Conservation (phyloP, 768 basidiomycete species). For the Panus rudis region DNA sequence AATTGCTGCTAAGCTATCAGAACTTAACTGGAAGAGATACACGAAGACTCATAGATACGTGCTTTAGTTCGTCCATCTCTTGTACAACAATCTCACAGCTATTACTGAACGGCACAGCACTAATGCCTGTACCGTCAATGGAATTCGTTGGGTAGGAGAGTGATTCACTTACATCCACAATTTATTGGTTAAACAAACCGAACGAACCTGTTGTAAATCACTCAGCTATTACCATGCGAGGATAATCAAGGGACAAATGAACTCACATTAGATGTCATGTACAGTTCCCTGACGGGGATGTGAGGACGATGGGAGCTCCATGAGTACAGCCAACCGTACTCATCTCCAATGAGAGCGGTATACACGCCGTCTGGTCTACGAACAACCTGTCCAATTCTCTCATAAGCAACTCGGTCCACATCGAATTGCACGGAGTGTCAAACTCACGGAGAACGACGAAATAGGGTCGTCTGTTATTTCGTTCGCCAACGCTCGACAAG, state of each 20-base stretch:
- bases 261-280: conserved; percentile 5
- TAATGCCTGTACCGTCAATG: conserved; percentile 15
- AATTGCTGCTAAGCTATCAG: conserved; percentile 15
- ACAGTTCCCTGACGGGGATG: conserved; percentile 3
- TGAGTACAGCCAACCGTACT: conserved; percentile 8
- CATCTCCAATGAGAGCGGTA: conserved; percentile 4
- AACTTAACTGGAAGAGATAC: conserved; percentile 6
- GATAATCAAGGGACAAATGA: not conserved
- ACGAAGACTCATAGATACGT: conserved; percentile 7
- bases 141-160: not conserved
- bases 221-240: not conserved
- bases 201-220: conserved; percentile 1
- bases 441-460: not conserved
- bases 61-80: conserved; percentile 27
- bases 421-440: too few species aligned
- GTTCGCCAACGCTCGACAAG: conserved; percentile 1
- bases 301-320: not conserved
- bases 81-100: conserved; percentile 43
- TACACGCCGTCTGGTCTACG: not conserved
- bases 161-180: conserved; percentile 6
- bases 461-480: too few species aligned
- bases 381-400: not conserved
- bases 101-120: conserved; percentile 53
- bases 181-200: conserved; percentile 8
- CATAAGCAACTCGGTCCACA: not conserved